Percentiles rank a stretch among this genome's conserved stretches.
Evolutionary conservation across 2,329 filamentous ascomycete genomes (phyloP).

Genomic region (Aspergillus unguis): DNA sequence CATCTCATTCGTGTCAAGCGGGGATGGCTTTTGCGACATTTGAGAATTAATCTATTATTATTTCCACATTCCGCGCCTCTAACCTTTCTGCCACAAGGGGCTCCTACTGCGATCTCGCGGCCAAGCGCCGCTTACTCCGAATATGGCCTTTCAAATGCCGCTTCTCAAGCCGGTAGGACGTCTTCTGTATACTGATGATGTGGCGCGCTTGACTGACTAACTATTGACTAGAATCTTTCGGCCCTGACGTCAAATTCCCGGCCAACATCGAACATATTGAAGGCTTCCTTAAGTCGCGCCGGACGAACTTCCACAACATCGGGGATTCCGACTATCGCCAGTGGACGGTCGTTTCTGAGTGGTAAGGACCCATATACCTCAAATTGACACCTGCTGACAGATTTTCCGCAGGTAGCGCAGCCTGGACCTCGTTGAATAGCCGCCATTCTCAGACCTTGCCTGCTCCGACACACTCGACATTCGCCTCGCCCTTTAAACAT

Average conservation of each 20-base stretch:
- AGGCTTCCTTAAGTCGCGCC: conserved; percentile 35
- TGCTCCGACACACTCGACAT: conserved; percentile 34
- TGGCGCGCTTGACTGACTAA: conserved; percentile 13
- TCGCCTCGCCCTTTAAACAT: conserved; percentile 27
- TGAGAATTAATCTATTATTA: conserved; percentile 13
- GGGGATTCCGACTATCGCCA: neutral
- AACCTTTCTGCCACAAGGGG: conserved; percentile 13
- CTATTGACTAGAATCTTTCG: conserved; percentile 42
- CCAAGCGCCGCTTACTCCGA: conserved; percentile 36
- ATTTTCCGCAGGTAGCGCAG: conserved; percentile 13
- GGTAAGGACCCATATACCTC: conserved; percentile 16
- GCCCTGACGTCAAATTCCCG: conserved; percentile 43
- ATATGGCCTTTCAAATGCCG: conserved; percentile 53
- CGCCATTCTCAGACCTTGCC: conserved; percentile 16
- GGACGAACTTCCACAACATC: conserved; percentile 22
- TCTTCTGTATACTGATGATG: neutral
- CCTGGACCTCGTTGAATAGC: conserved; percentile 18
- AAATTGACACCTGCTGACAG: no score
- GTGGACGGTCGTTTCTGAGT: conserved; percentile 12
- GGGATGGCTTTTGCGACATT: conserved; percentile 25
- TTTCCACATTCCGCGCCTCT: neutral
- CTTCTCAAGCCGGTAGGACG: conserved; percentile 46
- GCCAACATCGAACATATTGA: conserved; percentile 42
- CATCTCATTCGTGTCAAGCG: conserved; percentile 19
- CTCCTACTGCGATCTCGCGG: conserved; percentile 25